Base-by-base conservation (phyloP, 1,284 basidiomycete species). In the Sanguinoderma infundibulare region DNA sequence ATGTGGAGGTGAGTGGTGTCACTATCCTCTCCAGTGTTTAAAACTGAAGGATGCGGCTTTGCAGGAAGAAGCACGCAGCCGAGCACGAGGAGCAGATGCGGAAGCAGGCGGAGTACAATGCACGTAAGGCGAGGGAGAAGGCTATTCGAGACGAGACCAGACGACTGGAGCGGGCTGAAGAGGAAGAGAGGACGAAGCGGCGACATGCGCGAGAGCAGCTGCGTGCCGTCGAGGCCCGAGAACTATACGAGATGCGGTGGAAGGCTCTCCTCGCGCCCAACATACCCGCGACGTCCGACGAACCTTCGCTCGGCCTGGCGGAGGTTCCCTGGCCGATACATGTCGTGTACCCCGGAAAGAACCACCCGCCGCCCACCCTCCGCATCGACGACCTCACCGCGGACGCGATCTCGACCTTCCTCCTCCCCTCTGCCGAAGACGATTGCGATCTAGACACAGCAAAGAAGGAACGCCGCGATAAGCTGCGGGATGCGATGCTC, bases 301-400 rank as follows among this genome's bases (percentile, higher is more conserved):
- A 53, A 22, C 50, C 32, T 20, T n/a, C 60, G 24, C 70, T 87
- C 28, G 59, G 67, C 2, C 92, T 92, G 68, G 69, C 70, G 12
- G 89, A 93, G 70, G 84, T 95, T 9, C 94, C 94, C 1, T 95
- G 93, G 94, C 94, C 94, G 0, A 76, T 92, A 49, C 14, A 51
- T 15, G 20, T 34, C 6, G 1, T 20, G 9, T 35, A 77, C 85
- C 22, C 24, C 42, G 12, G 34, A 26, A 17, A 20, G 14, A 69
- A 74, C 20, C 75, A 75, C 1, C 64, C 81, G 47, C 35, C 71
- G 65, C 20, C 46, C 6, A 28, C 44, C 2, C 49, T 63, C 26
- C 30, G 68, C 2, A 54, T 81, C 1, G 85, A 86, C 0, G 81
- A 86, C 24, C 72, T 94, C 52, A 88, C 86, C 0, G 68, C 76